Base-by-base conservation (phyloP, 495 filamentous ascomycete species). In the Xylaria curta region DNA sequence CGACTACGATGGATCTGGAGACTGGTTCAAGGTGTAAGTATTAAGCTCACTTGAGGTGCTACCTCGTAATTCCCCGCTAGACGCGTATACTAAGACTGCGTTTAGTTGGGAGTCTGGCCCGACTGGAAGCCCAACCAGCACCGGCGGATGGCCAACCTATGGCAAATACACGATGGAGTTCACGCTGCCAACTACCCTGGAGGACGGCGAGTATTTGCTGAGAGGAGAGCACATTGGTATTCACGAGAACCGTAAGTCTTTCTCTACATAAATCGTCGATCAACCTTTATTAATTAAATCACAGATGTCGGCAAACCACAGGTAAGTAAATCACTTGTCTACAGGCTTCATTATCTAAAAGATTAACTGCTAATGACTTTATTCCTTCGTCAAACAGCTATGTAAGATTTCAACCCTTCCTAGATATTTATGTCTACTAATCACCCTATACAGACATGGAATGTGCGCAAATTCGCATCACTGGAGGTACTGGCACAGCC, bases 211-310 rank as follows among this genome's bases (percentile, higher is more conserved):
- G 72, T 90, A 89, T 74, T 83, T 90, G 51, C 77, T 89, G 66
- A 82, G 87, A 12, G 80, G 84, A 46, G 87, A 89, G 74, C 86
- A 88, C 69, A 86, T 89, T 66, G 87, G 82, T n/a, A 78, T 88
- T 68, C 86, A 88, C 74, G 81, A 82, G 74, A 76, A 76, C 54
- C 76, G 77, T 74, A 67, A 70, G 66, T 69, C n/a, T 62, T n/a
- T 61, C 38, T 61, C 38, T 66, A 46, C 6, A 33, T 42, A 3
- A 17, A 59, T 59, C 13, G 15, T n/a, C 1, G 13, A 58, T 58
- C 8, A 26, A 44, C 60, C 7, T 51, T 69, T 19, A 66, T 63
- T 73, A 67, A 73, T 28, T 44, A 17, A 13, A 44, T 44, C 36
- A 21, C 40, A 75, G 74, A 76, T 21, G 56, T 47, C 40, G 74